Conservation (phyloP, 345 rosid genomes). For the Combretum micranthum region DNA sequence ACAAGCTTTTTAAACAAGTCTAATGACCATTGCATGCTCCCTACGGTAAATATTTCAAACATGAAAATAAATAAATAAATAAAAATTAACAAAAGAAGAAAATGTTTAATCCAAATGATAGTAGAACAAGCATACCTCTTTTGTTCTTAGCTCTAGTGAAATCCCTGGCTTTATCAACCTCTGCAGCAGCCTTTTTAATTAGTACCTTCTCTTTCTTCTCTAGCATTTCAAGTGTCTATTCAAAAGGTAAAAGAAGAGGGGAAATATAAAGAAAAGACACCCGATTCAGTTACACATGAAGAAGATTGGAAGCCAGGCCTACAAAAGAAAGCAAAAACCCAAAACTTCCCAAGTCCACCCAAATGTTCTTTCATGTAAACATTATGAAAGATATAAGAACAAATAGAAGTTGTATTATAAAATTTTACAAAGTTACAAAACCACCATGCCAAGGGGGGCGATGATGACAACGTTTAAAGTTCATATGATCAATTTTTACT, state of each 20-base stretch:
- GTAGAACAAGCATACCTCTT: conserved; percentile 38
- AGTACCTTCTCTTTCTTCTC: conserved; percentile 96
- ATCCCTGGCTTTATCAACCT: conserved; percentile 81
- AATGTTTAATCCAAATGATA: neutral
- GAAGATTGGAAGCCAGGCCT: neutral
- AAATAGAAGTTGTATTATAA: no score
- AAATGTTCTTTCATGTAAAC: no score
- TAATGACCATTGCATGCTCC: neutral
- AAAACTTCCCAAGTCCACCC: no score
- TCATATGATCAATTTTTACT: no score
- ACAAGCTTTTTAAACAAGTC: no score
- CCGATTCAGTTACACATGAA: neutral
- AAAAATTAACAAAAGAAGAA: neutral
- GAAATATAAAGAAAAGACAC: neutral
- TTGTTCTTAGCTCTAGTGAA: conserved; percentile 66
- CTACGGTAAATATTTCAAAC: neutral
- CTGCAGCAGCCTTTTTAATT: conserved; percentile 57
- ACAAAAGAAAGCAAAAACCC: no score
- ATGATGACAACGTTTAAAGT: no score
- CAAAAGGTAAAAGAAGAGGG: neutral
- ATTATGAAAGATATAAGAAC: no score
- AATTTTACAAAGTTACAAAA: no score
- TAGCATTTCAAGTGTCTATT: conserved; percentile 87
- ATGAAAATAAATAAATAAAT: neutral
- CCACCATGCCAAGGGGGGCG: no score